phyloP scores from a whole-genome alignment of 352 stramenopile species.

The Phytopythium sindhum region DNA sequence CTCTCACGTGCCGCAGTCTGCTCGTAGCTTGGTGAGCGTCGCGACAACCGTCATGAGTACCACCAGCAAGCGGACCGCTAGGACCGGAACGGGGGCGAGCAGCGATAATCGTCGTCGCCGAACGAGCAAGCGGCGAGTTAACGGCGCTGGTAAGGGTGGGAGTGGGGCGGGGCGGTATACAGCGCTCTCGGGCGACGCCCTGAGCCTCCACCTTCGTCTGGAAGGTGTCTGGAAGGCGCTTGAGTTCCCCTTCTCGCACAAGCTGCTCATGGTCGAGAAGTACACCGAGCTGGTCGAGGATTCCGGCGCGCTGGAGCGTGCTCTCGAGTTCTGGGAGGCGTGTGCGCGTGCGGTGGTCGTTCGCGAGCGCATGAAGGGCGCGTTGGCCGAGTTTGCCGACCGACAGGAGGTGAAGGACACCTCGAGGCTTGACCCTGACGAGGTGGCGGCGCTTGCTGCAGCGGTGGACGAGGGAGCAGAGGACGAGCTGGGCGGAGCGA shows the following conservation, averaged over 20 bases:
- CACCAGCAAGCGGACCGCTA: slow-evolving; percentile 5
- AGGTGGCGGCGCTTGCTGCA: not conserved
- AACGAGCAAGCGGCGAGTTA: slow-evolving; percentile 12
- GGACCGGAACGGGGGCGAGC: not conserved
- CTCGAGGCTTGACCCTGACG: slow-evolving; percentile 15
- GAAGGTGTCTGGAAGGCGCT: slow-evolving; percentile 53
- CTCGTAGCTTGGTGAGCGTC: slow-evolving; percentile 21
- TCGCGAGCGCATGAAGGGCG: slow-evolving; percentile 45
- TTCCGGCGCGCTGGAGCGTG: slow-evolving; percentile 33
- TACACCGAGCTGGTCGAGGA: slow-evolving; percentile 44
- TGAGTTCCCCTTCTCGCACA: slow-evolving; percentile 60
- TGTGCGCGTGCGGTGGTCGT: slow-evolving; percentile 35
- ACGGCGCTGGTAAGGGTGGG: slow-evolving; percentile 18
- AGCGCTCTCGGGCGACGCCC: slow-evolving; percentile 32
- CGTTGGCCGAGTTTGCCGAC: slow-evolving; percentile 33
- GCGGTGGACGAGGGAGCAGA: not conserved
- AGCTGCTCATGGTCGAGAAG: slow-evolving; percentile 64
- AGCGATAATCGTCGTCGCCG: not conserved
- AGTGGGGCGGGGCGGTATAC: slow-evolving; percentile 1
- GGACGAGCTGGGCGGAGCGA: not conserved
- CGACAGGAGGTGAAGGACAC: slow-evolving; percentile 21
- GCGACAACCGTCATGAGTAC: slow-evolving; percentile 7
- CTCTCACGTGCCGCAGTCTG: not conserved
- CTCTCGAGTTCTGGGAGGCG: slow-evolving; percentile 44
- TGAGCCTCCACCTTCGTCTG: slow-evolving; percentile 47